phyloP scores from a whole-genome alignment of 129 eudicot genomes.

The Lactuca saligna region DNA sequence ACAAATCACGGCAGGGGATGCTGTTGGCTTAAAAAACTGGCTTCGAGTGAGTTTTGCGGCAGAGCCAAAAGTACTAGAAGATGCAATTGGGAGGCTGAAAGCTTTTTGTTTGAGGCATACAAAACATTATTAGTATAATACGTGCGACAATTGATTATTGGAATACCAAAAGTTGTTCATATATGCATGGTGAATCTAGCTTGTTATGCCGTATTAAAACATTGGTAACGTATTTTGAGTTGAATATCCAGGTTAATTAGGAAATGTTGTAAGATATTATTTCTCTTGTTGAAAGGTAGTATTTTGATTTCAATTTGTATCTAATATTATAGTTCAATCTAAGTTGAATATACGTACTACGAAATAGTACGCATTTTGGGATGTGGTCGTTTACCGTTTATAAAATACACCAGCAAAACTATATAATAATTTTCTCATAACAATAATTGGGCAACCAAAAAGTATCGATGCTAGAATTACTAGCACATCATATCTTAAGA shows the following conservation, averaged over 20 bases:
- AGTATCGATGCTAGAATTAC: background rate
- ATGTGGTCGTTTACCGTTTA: background rate
- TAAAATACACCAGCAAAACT: background rate
- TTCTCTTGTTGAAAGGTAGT: too few species aligned
- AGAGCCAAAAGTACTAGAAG: conserved; percentile 52
- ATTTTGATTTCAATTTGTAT: too few species aligned
- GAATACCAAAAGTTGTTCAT: background rate
- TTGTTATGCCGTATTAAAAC: too few species aligned
- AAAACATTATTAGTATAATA: conserved; percentile 14
- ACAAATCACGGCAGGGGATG: conserved; percentile 28
- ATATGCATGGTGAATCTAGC: background rate
- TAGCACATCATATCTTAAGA: background rate
- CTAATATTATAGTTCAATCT: background rate
- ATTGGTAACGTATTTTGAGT: background rate
- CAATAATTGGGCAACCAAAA: background rate
- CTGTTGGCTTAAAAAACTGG: conserved; percentile 53
- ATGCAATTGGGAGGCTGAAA: conserved; percentile 54
- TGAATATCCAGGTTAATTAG: too few species aligned
- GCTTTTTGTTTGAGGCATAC: conserved; percentile 47
- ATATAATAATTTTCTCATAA: too few species aligned
- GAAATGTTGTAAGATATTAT: too few species aligned
- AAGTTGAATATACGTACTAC: too few species aligned
- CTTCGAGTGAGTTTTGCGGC: conserved; percentile 56
- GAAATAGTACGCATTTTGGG: background rate
- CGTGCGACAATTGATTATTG: conserved; percentile 2